phyloP scores from a whole-genome alignment of 2,329 filamentous ascomycete genomes.

The Neurospora sp. region DNA sequence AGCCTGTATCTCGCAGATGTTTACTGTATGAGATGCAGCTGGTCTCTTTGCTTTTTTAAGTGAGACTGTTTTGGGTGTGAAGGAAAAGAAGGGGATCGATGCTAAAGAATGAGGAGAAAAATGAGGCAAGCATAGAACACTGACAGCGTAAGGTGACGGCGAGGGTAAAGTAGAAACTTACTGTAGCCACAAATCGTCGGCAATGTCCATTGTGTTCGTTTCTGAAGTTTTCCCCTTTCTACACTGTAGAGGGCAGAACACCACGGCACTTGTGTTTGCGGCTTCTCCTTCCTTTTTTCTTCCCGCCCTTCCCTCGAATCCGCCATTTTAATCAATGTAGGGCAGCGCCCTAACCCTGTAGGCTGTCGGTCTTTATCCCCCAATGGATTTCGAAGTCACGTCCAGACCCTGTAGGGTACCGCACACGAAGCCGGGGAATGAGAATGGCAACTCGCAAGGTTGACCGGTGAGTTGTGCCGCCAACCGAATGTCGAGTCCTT shows the following conservation, averaged over 20 bases:
- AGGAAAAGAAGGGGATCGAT: background rate
- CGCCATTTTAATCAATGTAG: background rate
- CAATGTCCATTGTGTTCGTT: background rate
- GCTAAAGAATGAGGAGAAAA: background rate
- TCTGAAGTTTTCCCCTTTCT: background rate
- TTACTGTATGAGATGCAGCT: background rate
- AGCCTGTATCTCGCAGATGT: background rate
- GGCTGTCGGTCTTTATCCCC: background rate
- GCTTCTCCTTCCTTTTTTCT: background rate
- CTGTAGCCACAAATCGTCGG: background rate
- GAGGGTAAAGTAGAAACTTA: background rate
- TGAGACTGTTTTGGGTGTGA: background rate
- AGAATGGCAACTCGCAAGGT: background rate
- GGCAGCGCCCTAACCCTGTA: background rate
- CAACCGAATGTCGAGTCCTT: background rate
- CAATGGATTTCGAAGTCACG: background rate
- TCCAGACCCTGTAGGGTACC: background rate
- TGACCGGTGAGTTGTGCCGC: background rate
- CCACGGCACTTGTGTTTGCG: background rate
- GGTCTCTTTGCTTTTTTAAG: background rate
- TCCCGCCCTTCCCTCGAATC: background rate
- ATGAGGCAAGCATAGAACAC: background rate
- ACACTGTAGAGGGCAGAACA: background rate
- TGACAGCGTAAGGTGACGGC: background rate
- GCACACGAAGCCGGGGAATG: background rate